Conservation (phyloP, 208 protist genomes). For the Phytomonas serpens region DNA sequence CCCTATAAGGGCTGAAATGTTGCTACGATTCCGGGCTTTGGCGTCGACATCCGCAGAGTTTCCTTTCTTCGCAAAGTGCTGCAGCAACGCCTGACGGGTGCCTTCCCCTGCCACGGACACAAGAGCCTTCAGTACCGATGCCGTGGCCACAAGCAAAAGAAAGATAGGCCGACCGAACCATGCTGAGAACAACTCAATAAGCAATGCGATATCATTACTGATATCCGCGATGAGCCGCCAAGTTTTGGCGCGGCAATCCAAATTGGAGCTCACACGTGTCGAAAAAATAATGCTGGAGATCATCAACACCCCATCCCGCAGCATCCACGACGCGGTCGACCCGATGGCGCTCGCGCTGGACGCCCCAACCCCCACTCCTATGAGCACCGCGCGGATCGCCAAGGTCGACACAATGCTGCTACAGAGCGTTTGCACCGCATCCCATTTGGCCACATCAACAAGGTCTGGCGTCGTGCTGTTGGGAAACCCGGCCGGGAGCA, state of each 20-base stretch:
- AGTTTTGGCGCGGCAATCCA: constrained; percentile 47
- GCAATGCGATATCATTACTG: constrained; percentile 28
- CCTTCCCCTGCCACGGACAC: constrained; percentile 30
- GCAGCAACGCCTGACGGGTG: constrained; percentile 32
- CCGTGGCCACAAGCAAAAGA: constrained; percentile 21
- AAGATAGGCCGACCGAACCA: constrained; percentile 18
- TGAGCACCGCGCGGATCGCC: constrained; percentile 40
- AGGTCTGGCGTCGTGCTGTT: constrained; percentile 44
- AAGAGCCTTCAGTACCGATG: constrained; percentile 28
- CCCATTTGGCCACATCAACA: constrained; percentile 23
- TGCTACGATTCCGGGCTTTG: constrained; percentile 44
- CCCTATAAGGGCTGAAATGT: constrained; percentile 29
- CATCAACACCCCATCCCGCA: constrained; percentile 44
- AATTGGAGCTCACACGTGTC: constrained; percentile 17
- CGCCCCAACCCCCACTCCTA: constrained; percentile 37
- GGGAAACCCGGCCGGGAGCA: constrained; percentile 56
- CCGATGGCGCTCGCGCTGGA: constrained; percentile 27
- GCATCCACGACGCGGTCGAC: constrained; percentile 42
- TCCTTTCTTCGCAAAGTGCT: constrained; percentile 46
- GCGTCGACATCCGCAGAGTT: constrained; percentile 52
- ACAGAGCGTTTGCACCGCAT: constrained; percentile 28
- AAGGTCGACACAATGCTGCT: constrained; percentile 29
- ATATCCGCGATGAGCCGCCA: constrained; percentile 56
- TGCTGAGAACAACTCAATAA: constrained; percentile 34
- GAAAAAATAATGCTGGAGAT: constrained; percentile 43